Base-by-base conservation (phyloP, 306 rosid genomes). In the Argentina anserina region DNA sequence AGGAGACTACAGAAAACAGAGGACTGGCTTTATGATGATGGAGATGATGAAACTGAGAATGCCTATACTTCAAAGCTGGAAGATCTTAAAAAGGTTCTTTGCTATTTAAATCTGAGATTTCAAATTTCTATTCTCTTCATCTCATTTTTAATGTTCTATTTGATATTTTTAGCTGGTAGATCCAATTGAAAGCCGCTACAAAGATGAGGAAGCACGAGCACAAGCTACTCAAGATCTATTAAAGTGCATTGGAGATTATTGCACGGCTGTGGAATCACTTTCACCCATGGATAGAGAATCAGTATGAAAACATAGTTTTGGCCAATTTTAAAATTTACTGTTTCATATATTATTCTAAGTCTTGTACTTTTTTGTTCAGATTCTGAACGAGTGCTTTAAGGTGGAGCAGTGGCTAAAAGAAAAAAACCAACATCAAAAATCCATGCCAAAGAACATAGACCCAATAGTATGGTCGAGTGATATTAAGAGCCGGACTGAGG, bases 21-120 rank as follows among this genome's bases (percentile, higher is more conserved):
- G 80, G 95, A 88, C 55, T 92, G 95, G 98, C 91, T 92, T 61
- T 87, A 92, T 59, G 99, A 87, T 78, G 99, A 95, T 49, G 99
- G 97, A 77, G 91, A 86, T 68, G 99, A 95, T 80, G 98, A 92
- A 79, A 88, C 90, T 10, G 86, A 82, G 76, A 75, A 77, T 81
- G 87, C 92, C 69, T 92, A 90, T 80, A 67, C 83, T 75, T 82
- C 91, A 49, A 92, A 83, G 88, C 81, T 92, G 63, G 91, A 85
- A 50, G 81, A 87, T 83, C 85, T 92, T 65, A 85, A 88, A 84
- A 86, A 88, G 97, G 98, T 90, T 79, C 31, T 42, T 79, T 76
- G 64, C 67, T 25, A 59, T 72, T 73, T 40, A 70, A 78, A 49
- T 61, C 72, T 52, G 58, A 52, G 29, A 41, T 37, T 39, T 50